Conservation (phyloP, 805 yeast species). For the Komagataella phaffii region DNA sequence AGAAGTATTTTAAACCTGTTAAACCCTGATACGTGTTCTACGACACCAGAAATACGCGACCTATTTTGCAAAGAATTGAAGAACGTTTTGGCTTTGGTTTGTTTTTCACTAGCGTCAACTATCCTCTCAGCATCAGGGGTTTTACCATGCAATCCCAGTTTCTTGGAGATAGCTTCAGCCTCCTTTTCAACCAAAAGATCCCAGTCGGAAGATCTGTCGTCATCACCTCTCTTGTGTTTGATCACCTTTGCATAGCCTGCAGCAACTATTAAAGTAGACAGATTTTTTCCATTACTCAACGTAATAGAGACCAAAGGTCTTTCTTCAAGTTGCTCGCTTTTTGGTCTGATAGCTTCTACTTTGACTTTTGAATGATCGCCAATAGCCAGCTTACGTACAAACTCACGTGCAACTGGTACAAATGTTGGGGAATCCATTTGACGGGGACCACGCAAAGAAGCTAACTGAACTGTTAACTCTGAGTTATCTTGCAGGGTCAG, state of each 20-base stretch:
- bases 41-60: slow-evolving; percentile 50
- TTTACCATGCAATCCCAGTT: slow-evolving; percentile 47
- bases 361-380: slow-evolving; percentile 56
- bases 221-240: slow-evolving; percentile 62
- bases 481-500: slow-evolving; percentile 35
- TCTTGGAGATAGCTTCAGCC: slow-evolving; percentile 38
- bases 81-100: slow-evolving; percentile 60
- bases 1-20: slow-evolving; percentile 52
- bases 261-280: slow-evolving; percentile 45
- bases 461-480: slow-evolving; percentile 57
- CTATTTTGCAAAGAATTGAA: slow-evolving; percentile 57
- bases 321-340: slow-evolving; percentile 46
- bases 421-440: slow-evolving; percentile 46
- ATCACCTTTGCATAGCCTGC: slow-evolving; percentile 70
- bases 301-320: slow-evolving; percentile 52
- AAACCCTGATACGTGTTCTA: slow-evolving; percentile 59
- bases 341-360: slow-evolving; percentile 53
- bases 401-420: slow-evolving; percentile 60
- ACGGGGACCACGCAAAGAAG: slow-evolving; percentile 69
- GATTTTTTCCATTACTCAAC: slow-evolving; percentile 37
- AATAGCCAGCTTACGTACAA: slow-evolving; percentile 49
- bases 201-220: slow-evolving; percentile 64
- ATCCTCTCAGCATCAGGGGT: slow-evolving; percentile 45
- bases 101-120: slow-evolving; percentile 71
- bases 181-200: slow-evolving; percentile 65